phyloP scores from a whole-genome alignment of 1,139 yeast genomes.

The Debaryomyces coudertii region DNA sequence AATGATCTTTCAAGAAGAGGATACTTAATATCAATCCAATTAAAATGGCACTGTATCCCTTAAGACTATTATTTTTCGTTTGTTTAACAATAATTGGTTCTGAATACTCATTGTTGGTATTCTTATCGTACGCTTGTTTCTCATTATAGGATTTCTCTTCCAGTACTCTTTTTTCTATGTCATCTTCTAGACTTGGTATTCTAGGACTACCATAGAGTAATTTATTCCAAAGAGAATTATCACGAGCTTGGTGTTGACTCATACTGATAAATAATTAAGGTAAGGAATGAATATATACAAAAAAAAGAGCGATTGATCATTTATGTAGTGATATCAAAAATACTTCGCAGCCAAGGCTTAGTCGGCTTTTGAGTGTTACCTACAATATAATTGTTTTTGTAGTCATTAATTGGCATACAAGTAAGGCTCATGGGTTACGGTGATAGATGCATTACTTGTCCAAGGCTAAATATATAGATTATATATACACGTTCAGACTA shows the following conservation, averaged over 20 bases:
- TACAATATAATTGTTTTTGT: background rate
- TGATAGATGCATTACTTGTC: background rate
- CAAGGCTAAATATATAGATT: background rate
- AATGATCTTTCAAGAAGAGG: background rate
- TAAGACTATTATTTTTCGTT: conserved; percentile 1
- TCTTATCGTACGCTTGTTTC: background rate
- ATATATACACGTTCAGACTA: conserved; percentile 16
- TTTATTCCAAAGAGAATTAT: conserved; percentile 26
- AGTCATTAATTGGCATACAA: background rate
- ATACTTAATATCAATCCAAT: background rate
- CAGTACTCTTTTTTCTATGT: background rate
- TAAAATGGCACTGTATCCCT: background rate
- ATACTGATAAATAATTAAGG: conserved; percentile 12
- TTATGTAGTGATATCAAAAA: background rate
- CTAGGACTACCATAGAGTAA: conserved; percentile 20
- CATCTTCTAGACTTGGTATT: conserved; percentile 4
- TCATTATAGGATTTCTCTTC: conserved; percentile 1
- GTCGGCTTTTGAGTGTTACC: background rate
- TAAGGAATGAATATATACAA: conserved; percentile 2
- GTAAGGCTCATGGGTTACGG: background rate
- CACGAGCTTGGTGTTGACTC: conserved; percentile 23
- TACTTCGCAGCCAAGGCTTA: conserved; percentile 5
- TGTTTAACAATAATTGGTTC: conserved; percentile 7
- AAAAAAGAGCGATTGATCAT: background rate
- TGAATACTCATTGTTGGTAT: background rate